Evolutionary conservation across 805 yeast species (phyloP), one percentile per base, ranked within the genome.

Genomic region (Candida nitratophila): DNA sequence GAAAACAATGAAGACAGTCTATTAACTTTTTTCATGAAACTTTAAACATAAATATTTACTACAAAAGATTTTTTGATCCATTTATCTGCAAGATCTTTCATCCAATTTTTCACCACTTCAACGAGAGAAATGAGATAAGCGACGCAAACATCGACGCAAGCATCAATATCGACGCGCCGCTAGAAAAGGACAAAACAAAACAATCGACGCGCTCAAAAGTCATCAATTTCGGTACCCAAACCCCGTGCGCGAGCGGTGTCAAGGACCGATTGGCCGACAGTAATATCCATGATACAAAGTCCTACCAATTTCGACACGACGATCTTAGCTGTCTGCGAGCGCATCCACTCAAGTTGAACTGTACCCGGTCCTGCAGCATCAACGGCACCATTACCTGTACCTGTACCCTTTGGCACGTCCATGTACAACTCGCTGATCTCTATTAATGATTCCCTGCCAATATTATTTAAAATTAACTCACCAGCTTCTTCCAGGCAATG

Each of bases 401-500:
- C n/a, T n/a, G n/a, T n/a, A n/a, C n/a, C n/a, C n/a, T n/a, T n/a
- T n/a, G n/a, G n/a, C n/a, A n/a, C n/a, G 2, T 44, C 44, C 2
- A 41, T 30, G 29, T 55, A 63, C 40, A 77, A 44, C 20, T 71
- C 66, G 1, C 77, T 69, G 36, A 79, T 51, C 52, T 77, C 81
- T 7, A 77, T 54, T 38, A 79, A 57, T n/a, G 71, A 63, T 1
- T 60, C 56, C 3, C 50, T 59, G 1, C 55, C 47, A 20, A 76
- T 68, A 2, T 60, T 57, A 38, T 71, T 66, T 52, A 71, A 73
- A 39, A 79, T 73, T 42, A 81, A 61, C 49, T 81, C 88, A 3
- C 88, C 88, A 1, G 87, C 81, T 59, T 81, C 88, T 3, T 61
- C 61, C 21, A 76, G 54, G 12, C 79, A 68, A 47, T 80, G 83